Conservation (phyloP, 2,329 filamentous ascomycete genomes). For the Cryphonectria parasitica region DNA sequence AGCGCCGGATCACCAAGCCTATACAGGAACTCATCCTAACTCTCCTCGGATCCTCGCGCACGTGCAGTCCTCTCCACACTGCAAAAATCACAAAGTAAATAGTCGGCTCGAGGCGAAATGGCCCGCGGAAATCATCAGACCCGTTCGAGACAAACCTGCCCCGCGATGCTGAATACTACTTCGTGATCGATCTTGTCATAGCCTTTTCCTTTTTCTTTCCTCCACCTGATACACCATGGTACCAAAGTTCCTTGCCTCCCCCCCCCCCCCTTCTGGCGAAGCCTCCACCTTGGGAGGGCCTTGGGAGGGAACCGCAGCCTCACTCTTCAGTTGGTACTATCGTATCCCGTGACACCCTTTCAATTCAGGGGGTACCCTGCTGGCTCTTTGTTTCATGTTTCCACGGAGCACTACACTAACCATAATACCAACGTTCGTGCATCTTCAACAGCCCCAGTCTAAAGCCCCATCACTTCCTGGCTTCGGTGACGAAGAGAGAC, state of each 20-base stretch:
- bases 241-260: background rate
- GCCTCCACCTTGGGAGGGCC: background rate
- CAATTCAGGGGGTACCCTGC: background rate
- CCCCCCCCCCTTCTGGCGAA: background rate
- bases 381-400: background rate
- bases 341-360: background rate
- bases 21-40: background rate
- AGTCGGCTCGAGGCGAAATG: slow-evolving; percentile 3
- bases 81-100: background rate
- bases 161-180: background rate
- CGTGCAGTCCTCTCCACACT: background rate
- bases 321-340: background rate
- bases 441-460: background rate
- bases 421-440: background rate
- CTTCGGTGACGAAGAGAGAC: background rate
- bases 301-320: background rate
- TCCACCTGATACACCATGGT: background rate
- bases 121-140: slow-evolving; percentile 7
- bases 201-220: background rate
- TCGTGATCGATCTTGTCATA: background rate
- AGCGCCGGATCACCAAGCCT: background rate
- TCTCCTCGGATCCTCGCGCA: background rate
- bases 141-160: background rate
- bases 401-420: background rate
- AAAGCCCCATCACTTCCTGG: background rate